Conservation (phyloP, 495 filamentous ascomycete genomes). For the Mycothermus thermophilus region DNA sequence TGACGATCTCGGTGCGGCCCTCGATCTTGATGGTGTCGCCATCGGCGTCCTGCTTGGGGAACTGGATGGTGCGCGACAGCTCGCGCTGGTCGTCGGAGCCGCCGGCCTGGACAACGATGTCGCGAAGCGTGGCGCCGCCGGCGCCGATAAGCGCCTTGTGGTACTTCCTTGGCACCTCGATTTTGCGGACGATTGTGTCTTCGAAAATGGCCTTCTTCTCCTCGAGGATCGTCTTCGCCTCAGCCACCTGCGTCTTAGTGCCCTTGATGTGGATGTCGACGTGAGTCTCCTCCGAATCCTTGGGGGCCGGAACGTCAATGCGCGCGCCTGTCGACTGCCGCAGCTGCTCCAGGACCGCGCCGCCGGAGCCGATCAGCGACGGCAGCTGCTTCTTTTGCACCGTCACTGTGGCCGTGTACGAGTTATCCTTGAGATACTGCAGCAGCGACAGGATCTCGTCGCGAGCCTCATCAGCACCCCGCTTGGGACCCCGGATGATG, state of each 20-base stretch:
- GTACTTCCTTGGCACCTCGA: slow-evolving; percentile 78
- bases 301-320: slow-evolving; percentile 71
- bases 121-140: slow-evolving; percentile 69
- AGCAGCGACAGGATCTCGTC: slow-evolving; percentile 77
- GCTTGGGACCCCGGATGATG: slow-evolving; percentile 74
- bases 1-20: slow-evolving; percentile 66
- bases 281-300: slow-evolving; percentile 44
- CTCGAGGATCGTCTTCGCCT: slow-evolving; percentile 76
- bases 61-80: slow-evolving; percentile 73
- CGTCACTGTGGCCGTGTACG: slow-evolving; percentile 58
- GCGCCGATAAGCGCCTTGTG: slow-evolving; percentile 82
- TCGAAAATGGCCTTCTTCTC: slow-evolving; percentile 77
- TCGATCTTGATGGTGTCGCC: slow-evolving; percentile 78
- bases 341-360: slow-evolving; percentile 79
- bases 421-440: slow-evolving; percentile 78
- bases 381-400: slow-evolving; percentile 81
- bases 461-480: slow-evolving; percentile 77
- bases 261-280: slow-evolving; percentile 84
- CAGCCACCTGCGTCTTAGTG: slow-evolving; percentile 74
- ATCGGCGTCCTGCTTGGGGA: slow-evolving; percentile 67
- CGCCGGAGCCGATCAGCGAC: slow-evolving; percentile 77
- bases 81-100: slow-evolving; percentile 73
- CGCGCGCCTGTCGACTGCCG: slow-evolving; percentile 67
- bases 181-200: slow-evolving; percentile 63
- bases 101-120: slow-evolving; percentile 76